phyloP scores from a whole-genome alignment of 2,329 filamentous ascomycete genomes.

The Colletotrichum liaoningense region DNA sequence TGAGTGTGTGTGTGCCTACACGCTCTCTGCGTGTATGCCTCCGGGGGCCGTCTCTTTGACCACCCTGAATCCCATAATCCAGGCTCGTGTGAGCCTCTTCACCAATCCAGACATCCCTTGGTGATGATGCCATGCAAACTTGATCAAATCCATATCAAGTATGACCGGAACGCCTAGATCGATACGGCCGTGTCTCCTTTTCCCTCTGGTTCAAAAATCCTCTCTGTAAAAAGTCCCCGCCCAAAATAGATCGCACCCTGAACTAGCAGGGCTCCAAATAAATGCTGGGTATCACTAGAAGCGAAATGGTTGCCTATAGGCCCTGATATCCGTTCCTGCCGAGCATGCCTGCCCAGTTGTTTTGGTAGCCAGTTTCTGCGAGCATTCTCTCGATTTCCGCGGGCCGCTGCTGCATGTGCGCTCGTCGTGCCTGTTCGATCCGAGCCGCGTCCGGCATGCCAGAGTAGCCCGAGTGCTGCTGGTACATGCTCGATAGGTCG shows the following conservation, averaged over 20 bases:
- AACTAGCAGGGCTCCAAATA: slow-evolving; percentile 32
- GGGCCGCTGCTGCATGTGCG: slow-evolving; percentile 35
- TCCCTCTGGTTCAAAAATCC: too few relatives aligned
- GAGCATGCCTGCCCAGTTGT: slow-evolving; percentile 36
- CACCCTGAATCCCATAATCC: neutral
- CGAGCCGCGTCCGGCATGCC: slow-evolving; percentile 34
- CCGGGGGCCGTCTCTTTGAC: neutral
- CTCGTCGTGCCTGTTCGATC: slow-evolving; percentile 34
- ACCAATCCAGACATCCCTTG: neutral
- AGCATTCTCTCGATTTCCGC: slow-evolving; percentile 36
- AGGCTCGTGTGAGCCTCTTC: slow-evolving; percentile 1
- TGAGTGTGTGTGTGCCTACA: neutral
- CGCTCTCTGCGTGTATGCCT: slow-evolving; percentile 7
- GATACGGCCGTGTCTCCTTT: slow-evolving; percentile 3
- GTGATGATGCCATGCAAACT: slow-evolving; percentile 3
- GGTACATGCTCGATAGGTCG: slow-evolving; percentile 35
- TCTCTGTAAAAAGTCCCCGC: neutral
- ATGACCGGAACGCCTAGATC: slow-evolving; percentile 26
- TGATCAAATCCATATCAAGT: slow-evolving; percentile 14
- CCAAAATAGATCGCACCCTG: slow-evolving; percentile 32
- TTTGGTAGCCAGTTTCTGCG: slow-evolving; percentile 36
- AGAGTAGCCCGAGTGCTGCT: slow-evolving; percentile 32
- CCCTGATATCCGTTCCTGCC: slow-evolving; percentile 35
- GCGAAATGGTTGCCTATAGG: slow-evolving; percentile 30
- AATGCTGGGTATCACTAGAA: slow-evolving; percentile 37